A percentile compares a stretch with the other conserved stretches of the same genome.
Conservation (phyloP, 768 basidiomycete genomes). For the Russula brevipes region DNA sequence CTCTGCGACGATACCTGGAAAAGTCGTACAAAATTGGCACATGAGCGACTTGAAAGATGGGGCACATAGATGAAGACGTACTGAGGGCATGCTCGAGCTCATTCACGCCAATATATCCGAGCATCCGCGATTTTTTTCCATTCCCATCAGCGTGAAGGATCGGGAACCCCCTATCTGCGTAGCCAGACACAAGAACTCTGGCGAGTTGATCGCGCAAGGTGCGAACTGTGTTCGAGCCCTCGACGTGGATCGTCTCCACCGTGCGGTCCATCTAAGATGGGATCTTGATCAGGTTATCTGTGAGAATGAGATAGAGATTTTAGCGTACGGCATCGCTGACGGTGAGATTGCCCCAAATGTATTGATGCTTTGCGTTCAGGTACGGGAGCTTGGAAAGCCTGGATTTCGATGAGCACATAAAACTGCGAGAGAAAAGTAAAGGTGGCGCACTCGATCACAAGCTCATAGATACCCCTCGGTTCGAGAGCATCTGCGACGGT, state of each 20-base stretch:
- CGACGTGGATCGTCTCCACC: constrained; percentile 66
- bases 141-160: constrained; percentile 54
- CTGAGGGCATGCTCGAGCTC: constrained; percentile 92
- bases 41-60: neutral
- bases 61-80: constrained; percentile 35
- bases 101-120: constrained; percentile 87
- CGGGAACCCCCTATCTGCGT: constrained; percentile 83
- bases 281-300: neutral
- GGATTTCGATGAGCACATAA: constrained; percentile 4
- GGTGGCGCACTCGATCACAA: constrained; percentile 72
- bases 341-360: constrained; percentile 74
- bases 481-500: constrained; percentile 84
- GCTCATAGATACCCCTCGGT: constrained; percentile 94
- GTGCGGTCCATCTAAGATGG: constrained; percentile 54
- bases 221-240: constrained; percentile 70
- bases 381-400: constrained; percentile 85
- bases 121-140: constrained; percentile 56
- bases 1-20: constrained; percentile 66
- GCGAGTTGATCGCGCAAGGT: constrained; percentile 68
- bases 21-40: neutral
- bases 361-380: constrained; percentile 85
- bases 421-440: neutral
- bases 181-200: constrained; percentile 49
- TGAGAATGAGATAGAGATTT: constrained; percentile 4
- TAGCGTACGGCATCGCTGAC: constrained; percentile 73